Evolutionary conservation across 1,139 yeast genomes (phyloP), one percentile per base, ranked within the genome.

Genomic region (Saccharomycopsis hybrid): DNA sequence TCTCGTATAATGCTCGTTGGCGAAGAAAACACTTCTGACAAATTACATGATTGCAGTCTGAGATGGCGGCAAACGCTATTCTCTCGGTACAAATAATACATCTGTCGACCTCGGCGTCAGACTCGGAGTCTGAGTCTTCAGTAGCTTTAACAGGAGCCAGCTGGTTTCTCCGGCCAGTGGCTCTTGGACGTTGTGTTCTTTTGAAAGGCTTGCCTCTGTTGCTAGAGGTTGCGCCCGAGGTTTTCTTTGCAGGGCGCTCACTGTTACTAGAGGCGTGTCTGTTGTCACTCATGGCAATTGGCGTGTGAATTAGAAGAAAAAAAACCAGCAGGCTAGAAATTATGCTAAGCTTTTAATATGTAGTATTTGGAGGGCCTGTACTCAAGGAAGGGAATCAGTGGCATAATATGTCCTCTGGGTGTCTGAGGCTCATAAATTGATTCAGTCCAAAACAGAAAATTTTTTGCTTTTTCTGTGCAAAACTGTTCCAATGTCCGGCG

Each of bases 21-120:
- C 97, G 74, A 59, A 90, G 77, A 0, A 89, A 74, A 69, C 99
- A 92, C 50, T 67, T 68, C 62, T 88, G 89, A 65, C 99, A 92
- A 0, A 90, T 81, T 28, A 74, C 74, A 63, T 92, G 97, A 59
- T 82, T 82, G 66, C 99, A 92, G 1, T 90, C 86, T 2, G 92
- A 78, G 13, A 85, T 65, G 0, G 96, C 86, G 2, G 81, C 80
- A 60, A 74, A 77, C 27, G 58, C 60, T 41, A 89, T 73, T 42
- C 69, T 71, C 46, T 86, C 84, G 1, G 97, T 95, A 69, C 99
- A 92, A 52, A 92, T 87, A 39, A 89, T 67, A 70, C 97, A 90
- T 30, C 71, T 65, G 30, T 75, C 78, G 7, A 59, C 56, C 4
- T 64, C 70, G 18, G 18, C 18, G 1, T 63, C 69, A n/a, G 57